Evolutionary conservation across 2,329 filamentous ascomycete species (phyloP), one percentile per base, ranked within the genome.

Genomic region (Colletotrichum tofieldiae): DNA sequence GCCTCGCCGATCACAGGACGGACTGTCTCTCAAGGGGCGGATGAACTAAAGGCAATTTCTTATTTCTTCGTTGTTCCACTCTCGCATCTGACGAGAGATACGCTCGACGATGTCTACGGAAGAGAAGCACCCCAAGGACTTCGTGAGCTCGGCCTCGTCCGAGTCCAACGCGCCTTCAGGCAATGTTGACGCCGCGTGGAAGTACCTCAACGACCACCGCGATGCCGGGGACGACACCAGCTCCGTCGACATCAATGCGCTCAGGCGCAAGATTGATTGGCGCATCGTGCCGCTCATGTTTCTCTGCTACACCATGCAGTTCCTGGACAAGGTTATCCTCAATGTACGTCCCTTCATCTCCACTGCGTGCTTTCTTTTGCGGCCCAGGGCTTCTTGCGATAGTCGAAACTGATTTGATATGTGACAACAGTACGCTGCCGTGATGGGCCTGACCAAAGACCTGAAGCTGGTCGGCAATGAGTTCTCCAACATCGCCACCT

Each of bases 221-320:
- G 79, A 85, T 74, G 79, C 79, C 23, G 76, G 77, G 29, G 54
- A 39, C 29, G 79, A 79, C 29, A 79, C 79, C 56, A 77, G 77
- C 52, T 79, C 76, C 20, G 79, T 86, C 45, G 79, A 88, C 73
- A 80, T 89, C 58, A 80, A 81, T 72, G 79, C 80, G 1, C 78
- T 91, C 54, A 82, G 88, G 5, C 85, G 86, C 72, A 90, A 87
- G 79, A 86, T 92, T 60, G 89, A 92, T 76, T 87, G 82, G 81
- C 86, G 83, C 60, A 89, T 92, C 65, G 83, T 92, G 43, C 90
- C 90, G 0, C 82, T 91, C 65, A 90, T 91, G 87, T 91, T 91
- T 72, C 79, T 84, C 55, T 88, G 86, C 76, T 92, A 92, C 76
- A 87, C 86, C n/a, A 84, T 91, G 81, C 89, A 91, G 76, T 91